These are phyloP conservation scores for Ceratocystis variospora DNA, from an alignment of 2,329 filamentous ascomycete species.

Conservation along the genomic window DNA sequence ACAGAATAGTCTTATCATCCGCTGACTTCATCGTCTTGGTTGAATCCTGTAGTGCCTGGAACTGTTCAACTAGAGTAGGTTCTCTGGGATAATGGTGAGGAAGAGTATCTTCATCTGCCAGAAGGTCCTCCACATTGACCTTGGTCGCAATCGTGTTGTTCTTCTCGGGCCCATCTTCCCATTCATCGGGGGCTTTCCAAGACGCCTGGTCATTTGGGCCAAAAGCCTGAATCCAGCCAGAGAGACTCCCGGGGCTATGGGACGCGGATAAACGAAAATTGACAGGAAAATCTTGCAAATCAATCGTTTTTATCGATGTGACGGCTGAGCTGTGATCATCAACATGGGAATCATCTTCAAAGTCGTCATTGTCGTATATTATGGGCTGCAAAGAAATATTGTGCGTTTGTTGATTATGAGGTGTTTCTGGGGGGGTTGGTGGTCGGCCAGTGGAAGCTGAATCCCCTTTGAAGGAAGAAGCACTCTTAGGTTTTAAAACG, in stretches of 20 bases:
- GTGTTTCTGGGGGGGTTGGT: conserved; percentile 16
- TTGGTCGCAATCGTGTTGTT: not conserved
- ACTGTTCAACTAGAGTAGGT: conserved; percentile 21
- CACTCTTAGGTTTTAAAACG: conserved; percentile 5
- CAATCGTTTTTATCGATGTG: not conserved
- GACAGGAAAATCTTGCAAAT: conserved; percentile 11
- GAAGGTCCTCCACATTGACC: conserved; percentile 14
- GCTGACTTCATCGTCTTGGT: conserved; percentile 42
- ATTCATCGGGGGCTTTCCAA: conserved; percentile 29
- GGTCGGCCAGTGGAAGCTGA: conserved; percentile 4
- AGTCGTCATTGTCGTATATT: not conserved
- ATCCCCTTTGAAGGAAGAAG: not conserved
- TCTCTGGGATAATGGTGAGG: conserved; percentile 21
- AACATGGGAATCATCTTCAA: not conserved
- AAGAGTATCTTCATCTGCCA: conserved; percentile 11
- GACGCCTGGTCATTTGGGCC: conserved; percentile 12
- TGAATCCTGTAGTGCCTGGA: conserved; percentile 36
- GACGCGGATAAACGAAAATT: conserved; percentile 7
- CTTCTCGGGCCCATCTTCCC: conserved; percentile 24
- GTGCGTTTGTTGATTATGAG: conserved; percentile 5
- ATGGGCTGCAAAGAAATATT: not conserved
- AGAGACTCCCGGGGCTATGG: not conserved
- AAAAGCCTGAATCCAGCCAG: conserved; percentile 15
- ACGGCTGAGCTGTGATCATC: not conserved
- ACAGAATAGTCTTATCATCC: conserved; percentile 37